These are phyloP conservation scores for Aphanocladium album DNA, from an alignment of 2,329 filamentous ascomycete genomes.

Conservation along the genomic window DNA sequence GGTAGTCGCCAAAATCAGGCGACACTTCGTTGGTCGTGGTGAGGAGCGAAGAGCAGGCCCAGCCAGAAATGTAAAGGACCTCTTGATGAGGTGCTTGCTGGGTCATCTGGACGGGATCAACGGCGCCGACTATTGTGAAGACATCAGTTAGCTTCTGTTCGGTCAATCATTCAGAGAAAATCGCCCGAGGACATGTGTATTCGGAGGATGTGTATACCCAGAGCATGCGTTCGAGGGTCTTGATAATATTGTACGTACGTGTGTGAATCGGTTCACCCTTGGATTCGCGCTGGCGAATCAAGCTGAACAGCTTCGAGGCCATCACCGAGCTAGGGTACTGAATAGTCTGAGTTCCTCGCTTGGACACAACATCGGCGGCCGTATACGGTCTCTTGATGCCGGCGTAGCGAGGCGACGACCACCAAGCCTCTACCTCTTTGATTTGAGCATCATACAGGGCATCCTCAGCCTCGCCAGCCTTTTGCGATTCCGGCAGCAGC, in stretches of 20 bases:
- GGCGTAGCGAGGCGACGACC: constrained; percentile 75
- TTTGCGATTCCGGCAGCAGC: constrained; percentile 70
- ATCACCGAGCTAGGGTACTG: constrained; percentile 89
- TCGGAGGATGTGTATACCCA: too few species aligned
- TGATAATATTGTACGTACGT: constrained; percentile 60
- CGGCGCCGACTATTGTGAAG: constrained; percentile 74
- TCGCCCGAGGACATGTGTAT: too few species aligned
- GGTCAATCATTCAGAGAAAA: too few species aligned
- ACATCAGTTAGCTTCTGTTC: neutral
- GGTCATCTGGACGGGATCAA: constrained; percentile 99
- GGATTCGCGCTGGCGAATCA: constrained; percentile 71
- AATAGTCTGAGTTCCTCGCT: constrained; percentile 82
- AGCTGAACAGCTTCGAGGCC: constrained; percentile 89
- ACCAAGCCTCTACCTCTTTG: constrained; percentile 84
- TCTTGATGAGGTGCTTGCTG: constrained; percentile 96
- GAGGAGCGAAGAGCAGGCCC: constrained; percentile 91
- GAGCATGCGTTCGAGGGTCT: too few species aligned
- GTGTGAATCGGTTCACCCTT: constrained; percentile 89
- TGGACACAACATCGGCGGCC: constrained; percentile 86
- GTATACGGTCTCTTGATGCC: constrained; percentile 91
- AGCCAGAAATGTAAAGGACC: constrained; percentile 91
- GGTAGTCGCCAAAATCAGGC: constrained; percentile 96
- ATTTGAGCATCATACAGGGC: constrained; percentile 79
- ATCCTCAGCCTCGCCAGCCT: constrained; percentile 77
- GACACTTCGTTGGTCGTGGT: constrained; percentile 96